These are phyloP conservation scores for Talaromyces proteolyticus DNA, from an alignment of 495 filamentous ascomycete genomes.

Conservation along the genomic window DNA sequence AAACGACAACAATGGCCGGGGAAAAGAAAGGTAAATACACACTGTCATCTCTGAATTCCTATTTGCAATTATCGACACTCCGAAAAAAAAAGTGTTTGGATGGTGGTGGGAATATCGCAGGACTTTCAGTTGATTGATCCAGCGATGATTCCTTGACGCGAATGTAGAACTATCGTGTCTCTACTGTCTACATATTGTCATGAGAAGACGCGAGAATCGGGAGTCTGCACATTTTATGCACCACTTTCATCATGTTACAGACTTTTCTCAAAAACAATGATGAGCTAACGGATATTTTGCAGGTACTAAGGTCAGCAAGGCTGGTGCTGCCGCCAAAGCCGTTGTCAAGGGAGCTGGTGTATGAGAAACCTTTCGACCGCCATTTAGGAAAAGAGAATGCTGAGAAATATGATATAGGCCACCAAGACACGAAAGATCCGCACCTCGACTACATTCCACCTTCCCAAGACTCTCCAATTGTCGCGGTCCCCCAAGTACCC, in stretches of 20 bases:
- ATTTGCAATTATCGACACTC: constrained; percentile 1
- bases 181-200: no score
- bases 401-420: constrained; percentile 55
- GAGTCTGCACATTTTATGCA: not conserved
- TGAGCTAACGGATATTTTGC: constrained; percentile 22
- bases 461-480: constrained; percentile 87
- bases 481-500: constrained; percentile 93
- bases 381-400: constrained; percentile 10
- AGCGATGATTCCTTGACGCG: no score
- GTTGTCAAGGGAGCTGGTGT: constrained; percentile 79
- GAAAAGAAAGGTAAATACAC: constrained; percentile 8
- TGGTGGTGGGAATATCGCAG: no score
- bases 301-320: constrained; percentile 71
- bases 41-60: not conserved
- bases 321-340: constrained; percentile 88
- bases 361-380: constrained; percentile 14
- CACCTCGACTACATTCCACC: constrained; percentile 92
- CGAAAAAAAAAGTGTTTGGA: no score
- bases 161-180: no score
- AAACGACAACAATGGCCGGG: constrained; percentile 56
- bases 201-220: no score
- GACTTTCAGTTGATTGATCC: no score
- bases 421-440: constrained; percentile 92
- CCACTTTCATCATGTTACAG: not conserved
- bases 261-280: no score